A percentile compares a stretch with the other conserved stretches of the same genome.
These are phyloP conservation scores for Firmiana major DNA, from an alignment of 345 rosid species.

Conservation along the genomic window DNA sequence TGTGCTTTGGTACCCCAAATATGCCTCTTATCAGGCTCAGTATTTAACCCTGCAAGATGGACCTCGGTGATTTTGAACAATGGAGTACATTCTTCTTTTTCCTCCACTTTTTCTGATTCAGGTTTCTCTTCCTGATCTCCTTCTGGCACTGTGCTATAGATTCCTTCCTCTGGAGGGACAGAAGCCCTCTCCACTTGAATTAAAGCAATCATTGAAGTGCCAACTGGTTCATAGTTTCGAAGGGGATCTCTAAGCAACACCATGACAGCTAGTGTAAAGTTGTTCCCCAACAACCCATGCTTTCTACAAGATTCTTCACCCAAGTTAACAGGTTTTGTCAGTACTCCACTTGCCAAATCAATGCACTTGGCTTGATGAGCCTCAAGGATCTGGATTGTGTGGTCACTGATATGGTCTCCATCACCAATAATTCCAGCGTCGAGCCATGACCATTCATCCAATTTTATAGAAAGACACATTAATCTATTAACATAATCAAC, in stretches of 20 bases:
- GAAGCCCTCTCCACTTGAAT: conserved; percentile 53
- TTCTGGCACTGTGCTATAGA: conserved; percentile 16
- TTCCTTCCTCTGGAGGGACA: conserved; percentile 19
- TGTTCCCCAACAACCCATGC: conserved; percentile 35
- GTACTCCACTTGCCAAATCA: conserved; percentile 22
- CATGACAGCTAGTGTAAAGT: conserved; percentile 48
- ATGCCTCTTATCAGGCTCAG: conserved; percentile 34
- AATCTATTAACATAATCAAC: conserved; percentile 31
- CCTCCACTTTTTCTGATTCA: background rate
- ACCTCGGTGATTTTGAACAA: conserved; percentile 44
- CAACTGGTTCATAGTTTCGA: conserved; percentile 63
- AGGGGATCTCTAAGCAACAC: conserved; percentile 68
- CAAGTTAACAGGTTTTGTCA: conserved; percentile 15
- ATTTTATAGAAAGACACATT: conserved; percentile 40
- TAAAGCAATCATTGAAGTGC: conserved; percentile 70
- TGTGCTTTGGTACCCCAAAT: conserved; percentile 50
- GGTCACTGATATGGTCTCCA: conserved; percentile 35
- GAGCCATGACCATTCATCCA: conserved; percentile 66
- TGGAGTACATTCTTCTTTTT: conserved; percentile 13
- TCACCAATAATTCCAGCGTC: conserved; percentile 33
- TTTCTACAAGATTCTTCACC: conserved; percentile 26
- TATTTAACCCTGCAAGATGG: conserved; percentile 57
- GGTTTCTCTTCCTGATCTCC: conserved; percentile 16
- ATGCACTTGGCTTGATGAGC: conserved; percentile 40
- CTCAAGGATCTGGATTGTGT: conserved; percentile 21